A percentile compares a stretch with the other conserved stretches of the same genome.
These are phyloP conservation scores for Candida mattraensis DNA, from an alignment of 805 yeast species.

Conservation along the genomic window DNA sequence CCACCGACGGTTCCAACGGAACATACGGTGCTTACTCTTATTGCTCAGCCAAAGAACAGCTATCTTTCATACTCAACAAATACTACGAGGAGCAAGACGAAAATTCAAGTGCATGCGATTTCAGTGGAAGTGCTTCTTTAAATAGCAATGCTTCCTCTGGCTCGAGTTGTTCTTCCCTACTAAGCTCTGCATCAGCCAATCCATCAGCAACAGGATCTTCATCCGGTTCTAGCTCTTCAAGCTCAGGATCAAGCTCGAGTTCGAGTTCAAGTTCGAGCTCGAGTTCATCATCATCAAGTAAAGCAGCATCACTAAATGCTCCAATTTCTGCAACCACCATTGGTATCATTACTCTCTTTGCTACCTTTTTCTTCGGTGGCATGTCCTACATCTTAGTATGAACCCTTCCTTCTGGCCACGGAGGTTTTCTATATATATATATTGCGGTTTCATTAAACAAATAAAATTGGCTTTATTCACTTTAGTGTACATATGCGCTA, in stretches of 20 bases:
- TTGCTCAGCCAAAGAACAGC: conserved; percentile 70
- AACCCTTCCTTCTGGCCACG: conserved; percentile 3
- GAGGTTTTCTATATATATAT: conserved; percentile 3
- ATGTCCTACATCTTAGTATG: conserved; percentile 36
- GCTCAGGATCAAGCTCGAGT: conserved; percentile 17
- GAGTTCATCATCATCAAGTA: conserved; percentile 25
- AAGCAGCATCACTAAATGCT: conserved; percentile 17
- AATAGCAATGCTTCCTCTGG: conserved; percentile 39
- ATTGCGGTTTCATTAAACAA: conserved; percentile 7
- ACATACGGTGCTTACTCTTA: conserved; percentile 70
- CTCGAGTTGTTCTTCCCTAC: conserved; percentile 48
- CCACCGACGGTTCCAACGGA: conserved; percentile 62
- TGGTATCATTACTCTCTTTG: conserved; percentile 35
- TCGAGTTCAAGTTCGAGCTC: conserved; percentile 20
- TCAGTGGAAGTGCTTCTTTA: conserved; percentile 66
- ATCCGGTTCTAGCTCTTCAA: conserved; percentile 14
- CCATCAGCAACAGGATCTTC: conserved; percentile 35
- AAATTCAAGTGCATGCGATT: conserved; percentile 60
- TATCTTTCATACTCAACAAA: conserved; percentile 63
- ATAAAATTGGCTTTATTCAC: background rate
- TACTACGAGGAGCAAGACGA: conserved; percentile 54
- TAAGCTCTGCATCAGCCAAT: conserved; percentile 43
- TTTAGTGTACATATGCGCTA: too few species aligned
- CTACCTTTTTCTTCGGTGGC: conserved; percentile 46
- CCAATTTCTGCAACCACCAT: conserved; percentile 26